These are phyloP conservation scores for Termitomyces titanicus DNA, from an alignment of 768 basidiomycete species.

Conservation along the genomic window DNA sequence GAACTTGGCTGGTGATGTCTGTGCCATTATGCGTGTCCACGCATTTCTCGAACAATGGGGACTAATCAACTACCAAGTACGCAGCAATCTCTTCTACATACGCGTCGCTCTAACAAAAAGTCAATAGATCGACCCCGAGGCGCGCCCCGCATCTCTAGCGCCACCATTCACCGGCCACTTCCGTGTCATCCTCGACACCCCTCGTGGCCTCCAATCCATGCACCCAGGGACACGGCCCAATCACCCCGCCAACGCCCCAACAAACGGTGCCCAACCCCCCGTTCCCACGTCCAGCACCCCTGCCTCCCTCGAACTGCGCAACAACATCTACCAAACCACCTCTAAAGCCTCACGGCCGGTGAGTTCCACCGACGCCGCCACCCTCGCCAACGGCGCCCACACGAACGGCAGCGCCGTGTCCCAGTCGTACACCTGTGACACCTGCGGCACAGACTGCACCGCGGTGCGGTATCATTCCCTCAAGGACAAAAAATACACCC, in stretches of 20 bases:
- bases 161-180: conserved; percentile 99
- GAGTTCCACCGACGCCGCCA: conserved; percentile 60
- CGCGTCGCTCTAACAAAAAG: background rate
- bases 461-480: conserved; percentile 86
- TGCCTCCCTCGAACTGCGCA: conserved; percentile 82
- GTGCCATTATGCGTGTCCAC: conserved; percentile 98
- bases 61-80: conserved; percentile 95
- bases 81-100: conserved; percentile 15
- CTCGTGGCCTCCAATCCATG: conserved; percentile 91
- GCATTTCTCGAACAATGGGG: conserved; percentile 99
- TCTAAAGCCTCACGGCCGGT: conserved; percentile 78
- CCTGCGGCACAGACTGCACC: conserved; percentile 93
- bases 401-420: conserved; percentile 33
- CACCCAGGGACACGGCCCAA: conserved; percentile 74
- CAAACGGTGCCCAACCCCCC: conserved; percentile 41
- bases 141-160: conserved; percentile 87
- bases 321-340: conserved; percentile 85
- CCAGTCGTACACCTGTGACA: conserved; percentile 73
- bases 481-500: conserved; percentile 87
- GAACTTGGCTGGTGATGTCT: conserved; percentile 97
- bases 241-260: conserved; percentile 32
- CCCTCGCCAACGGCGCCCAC: conserved; percentile 54
- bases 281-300: conserved; percentile 45
- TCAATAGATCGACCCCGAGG: conserved; percentile 90
- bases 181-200: conserved; percentile 95